Percentiles rank a stretch among this genome's conserved stretches.
These are phyloP conservation scores for Solanum piurae DNA, from an alignment of 257 asterid genomes.

Conservation along the genomic window DNA sequence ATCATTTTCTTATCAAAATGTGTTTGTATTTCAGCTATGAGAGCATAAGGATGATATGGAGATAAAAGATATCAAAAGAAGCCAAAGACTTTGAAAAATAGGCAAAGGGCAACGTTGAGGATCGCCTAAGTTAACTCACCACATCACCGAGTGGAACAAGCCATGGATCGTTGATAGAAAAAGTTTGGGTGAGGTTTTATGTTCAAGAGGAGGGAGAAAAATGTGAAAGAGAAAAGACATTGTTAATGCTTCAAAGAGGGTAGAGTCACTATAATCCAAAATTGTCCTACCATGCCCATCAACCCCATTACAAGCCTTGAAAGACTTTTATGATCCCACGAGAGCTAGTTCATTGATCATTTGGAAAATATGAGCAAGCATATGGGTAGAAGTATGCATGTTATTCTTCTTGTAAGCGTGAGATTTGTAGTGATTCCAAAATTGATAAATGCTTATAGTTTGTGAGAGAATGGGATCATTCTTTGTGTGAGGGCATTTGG, in stretches of 20 bases:
- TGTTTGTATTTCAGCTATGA: neutral
- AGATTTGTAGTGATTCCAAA: neutral
- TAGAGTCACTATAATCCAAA: neutral
- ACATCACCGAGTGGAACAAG: neutral
- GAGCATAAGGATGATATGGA: neutral
- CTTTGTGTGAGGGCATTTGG: neutral
- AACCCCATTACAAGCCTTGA: neutral
- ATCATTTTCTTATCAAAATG: neutral
- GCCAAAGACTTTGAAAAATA: no score
- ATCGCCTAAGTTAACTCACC: neutral
- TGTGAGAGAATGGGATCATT: neutral
- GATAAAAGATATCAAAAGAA: neutral
- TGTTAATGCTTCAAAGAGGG: neutral
- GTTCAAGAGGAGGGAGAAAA: neutral
- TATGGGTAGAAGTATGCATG: no score
- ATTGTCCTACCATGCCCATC: neutral
- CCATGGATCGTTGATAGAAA: neutral
- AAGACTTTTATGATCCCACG: neutral
- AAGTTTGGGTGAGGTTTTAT: neutral
- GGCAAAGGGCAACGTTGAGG: neutral
- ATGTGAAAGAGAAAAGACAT: neutral
- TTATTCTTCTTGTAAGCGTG: neutral
- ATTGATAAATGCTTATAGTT: no score
- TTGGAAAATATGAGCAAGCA: neutral
- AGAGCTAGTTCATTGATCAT: neutral